phyloP scores from a whole-genome alignment of 495 filamentous ascomycete genomes.

The Echria macrotheca region DNA sequence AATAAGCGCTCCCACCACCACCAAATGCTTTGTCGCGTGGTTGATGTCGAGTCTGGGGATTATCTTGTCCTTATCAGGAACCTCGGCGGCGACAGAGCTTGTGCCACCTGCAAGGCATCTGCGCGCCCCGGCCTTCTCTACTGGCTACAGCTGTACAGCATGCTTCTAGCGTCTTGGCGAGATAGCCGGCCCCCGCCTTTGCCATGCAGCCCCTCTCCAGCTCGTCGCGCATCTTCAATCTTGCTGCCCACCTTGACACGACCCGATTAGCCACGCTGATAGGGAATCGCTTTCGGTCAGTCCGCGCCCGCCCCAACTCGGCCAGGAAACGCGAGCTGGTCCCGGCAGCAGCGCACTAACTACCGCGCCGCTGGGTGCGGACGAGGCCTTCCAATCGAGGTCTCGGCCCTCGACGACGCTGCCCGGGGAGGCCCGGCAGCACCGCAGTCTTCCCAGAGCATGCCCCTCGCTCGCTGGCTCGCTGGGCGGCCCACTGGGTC shows the following conservation, averaged over 20 bases:
- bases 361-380: too few relatives aligned
- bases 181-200: conserved; percentile 5
- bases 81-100: not conserved
- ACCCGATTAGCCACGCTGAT: conserved; percentile 6
- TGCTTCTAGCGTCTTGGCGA: conserved; percentile 8
- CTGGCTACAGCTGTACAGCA: too few relatives aligned
- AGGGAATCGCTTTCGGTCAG: not conserved
- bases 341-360: too few relatives aligned
- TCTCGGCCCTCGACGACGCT: too few relatives aligned
- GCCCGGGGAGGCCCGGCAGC: conserved; percentile 1
- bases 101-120: not conserved
- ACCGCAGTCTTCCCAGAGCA: not conserved
- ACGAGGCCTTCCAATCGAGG: too few relatives aligned
- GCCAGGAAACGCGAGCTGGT: not conserved
- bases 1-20: not conserved
- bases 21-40: not conserved
- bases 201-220: conserved; percentile 4
- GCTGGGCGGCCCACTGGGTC: not conserved
- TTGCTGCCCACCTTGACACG: conserved; percentile 1
- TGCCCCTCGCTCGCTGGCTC: not conserved
- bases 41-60: not conserved
- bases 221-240: not conserved
- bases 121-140: not conserved
- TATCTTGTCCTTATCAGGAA: conserved; percentile 10
- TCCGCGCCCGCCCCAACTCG: not conserved